Base-by-base conservation (phyloP, 2,329 filamentous ascomycete species). In the Cryoendolithus antarcticus region DNA sequence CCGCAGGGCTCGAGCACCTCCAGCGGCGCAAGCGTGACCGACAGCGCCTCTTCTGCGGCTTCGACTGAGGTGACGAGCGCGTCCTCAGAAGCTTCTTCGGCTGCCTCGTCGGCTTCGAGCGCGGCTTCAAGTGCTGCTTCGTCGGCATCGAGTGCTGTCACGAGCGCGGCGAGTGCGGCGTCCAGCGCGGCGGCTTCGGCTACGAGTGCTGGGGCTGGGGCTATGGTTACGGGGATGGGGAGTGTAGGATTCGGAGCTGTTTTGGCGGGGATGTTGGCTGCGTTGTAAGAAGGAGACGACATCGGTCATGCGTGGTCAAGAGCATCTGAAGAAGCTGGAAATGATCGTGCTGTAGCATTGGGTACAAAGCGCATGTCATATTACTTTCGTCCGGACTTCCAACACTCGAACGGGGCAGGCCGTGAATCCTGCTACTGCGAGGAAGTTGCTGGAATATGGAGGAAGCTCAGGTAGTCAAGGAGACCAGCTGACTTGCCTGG, bases 251-350 rank as follows among this genome's bases (percentile, higher is more conserved):
- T 41, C 11, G 34, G 39, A 1, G 51, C 43, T 28, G 48, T 49
- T 4, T 41, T 55, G 32, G 52, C 50, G n/a, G 52, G 40, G 35
- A 47, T 44, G 29, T 44, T 45, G 4, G 48, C 50, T 31, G 46
- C 45, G 27, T 28, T 55, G 41, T 55, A 45, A 46, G 35, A n/a
- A 31, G 21, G 29, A 10, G 30, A 27, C 32, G 24, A 27, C 7
- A 27, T 27, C 2, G 7, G 24, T 3, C 6, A 6, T 6, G 24
- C 6, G 7, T 27, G 24, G 24, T 6, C 2, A 4, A 27, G 7
- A 2, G 7, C 5, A 8, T 27, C 6, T 27, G 24, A 2, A 27
- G 7, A 4, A 27, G 24, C 24, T 19, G 15, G 15, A 19, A 3
- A 3, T 19, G 15, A 8, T 8, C 2, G 24, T 6, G 24, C 2